Conservation (phyloP, 352 stramenopile species). For the Aphanomyces stellatus region DNA sequence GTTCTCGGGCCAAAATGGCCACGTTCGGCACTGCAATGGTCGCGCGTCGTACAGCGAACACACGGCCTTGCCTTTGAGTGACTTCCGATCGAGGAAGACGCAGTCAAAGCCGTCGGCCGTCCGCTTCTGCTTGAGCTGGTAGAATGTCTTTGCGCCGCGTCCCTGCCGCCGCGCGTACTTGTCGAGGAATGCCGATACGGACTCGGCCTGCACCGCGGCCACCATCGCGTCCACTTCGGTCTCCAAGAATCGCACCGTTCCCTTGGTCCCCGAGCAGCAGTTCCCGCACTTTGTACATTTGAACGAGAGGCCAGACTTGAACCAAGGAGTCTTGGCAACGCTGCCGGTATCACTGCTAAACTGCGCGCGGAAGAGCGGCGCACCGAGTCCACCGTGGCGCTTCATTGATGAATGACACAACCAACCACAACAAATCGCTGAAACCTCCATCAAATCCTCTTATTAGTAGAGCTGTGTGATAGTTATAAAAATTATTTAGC, state of each 20-base stretch:
- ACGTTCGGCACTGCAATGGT: constrained; percentile 14
- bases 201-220: background rate
- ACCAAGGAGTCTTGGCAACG: too few relatives aligned
- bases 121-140: constrained; percentile 9
- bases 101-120: constrained; percentile 12
- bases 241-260: constrained; percentile 1
- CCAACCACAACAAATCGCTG: too few relatives aligned
- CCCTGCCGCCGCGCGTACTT: constrained; percentile 14
- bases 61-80: constrained; percentile 3
- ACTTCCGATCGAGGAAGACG: constrained; percentile 17
- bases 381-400: too few relatives aligned
- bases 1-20: constrained; percentile 15
- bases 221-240: constrained; percentile 6
- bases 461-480: too few relatives aligned
- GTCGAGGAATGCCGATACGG: background rate
- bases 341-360: too few relatives aligned
- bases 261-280: constrained; percentile 3
- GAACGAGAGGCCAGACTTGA: constrained; percentile 7
- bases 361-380: too few relatives aligned
- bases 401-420: too few relatives aligned
- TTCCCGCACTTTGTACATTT: constrained; percentile 15
- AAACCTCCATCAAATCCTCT: too few relatives aligned
- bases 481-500: too few relatives aligned
- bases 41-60: constrained; percentile 8
- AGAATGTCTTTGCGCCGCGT: background rate